Base-by-base conservation (phyloP, 1,284 basidiomycete species). In the Apiotrichum veenhuisii region DNA sequence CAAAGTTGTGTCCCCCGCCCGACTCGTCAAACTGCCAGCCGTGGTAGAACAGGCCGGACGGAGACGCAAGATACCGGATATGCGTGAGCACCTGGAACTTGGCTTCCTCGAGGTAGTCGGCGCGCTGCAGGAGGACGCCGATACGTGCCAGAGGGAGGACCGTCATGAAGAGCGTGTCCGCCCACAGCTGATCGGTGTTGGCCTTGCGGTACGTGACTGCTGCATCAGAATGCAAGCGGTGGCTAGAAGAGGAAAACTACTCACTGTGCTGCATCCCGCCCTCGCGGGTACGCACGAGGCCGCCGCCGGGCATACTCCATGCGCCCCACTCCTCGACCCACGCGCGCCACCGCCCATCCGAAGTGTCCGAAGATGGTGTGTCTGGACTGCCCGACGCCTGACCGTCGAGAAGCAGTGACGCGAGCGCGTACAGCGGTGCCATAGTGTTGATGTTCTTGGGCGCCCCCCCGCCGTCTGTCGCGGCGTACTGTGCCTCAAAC, bases 371-470 rank as follows among this genome's bases (percentile, higher is more conserved):
- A n/a, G n/a, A n/a, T n/a, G n/a, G n/a, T n/a, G n/a, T n/a, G n/a
- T n/a, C n/a, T n/a, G n/a, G n/a, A n/a, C n/a, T n/a, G n/a, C n/a
- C n/a, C n/a, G n/a, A n/a, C n/a, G n/a, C n/a, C n/a, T n/a, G n/a
- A 5, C 57, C 57, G 41, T 59, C 61, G 5, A 27, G 33, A 4
- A 59, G 22, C 20, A 82, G 68, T 64, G 81, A 82, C 2, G 83
- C 82, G 14, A 82, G 80, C 9, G 82, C 81, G 20, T 84, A 74
- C 26, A 84, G 73, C 0, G 82, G 81, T 5, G 82, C 80, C 82
- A 84, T 83, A 1, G 83, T 84, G 67, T 84, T 84, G 58, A 84
- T 82, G 65, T 84, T 84, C 78, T 83, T 83, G 15, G 81, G 82
- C 3, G 82, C 82, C 12, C 81, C 82, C n/a, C 59, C 57, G 9